Evolutionary conservation across 257 asterid species (phyloP).

Genomic region (Solanum chaucha): DNA sequence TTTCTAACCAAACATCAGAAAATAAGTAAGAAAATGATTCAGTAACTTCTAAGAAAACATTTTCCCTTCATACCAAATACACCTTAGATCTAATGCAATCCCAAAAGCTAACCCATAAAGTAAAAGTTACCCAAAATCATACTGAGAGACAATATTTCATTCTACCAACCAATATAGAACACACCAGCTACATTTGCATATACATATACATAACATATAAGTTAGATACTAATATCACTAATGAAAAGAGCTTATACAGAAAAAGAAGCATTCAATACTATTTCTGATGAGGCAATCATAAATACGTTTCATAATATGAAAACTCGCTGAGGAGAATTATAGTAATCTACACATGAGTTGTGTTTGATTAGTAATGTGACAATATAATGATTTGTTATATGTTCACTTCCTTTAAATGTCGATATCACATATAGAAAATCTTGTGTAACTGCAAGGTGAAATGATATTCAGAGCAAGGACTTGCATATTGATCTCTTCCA

Average conservation of each 20-base stretch:
- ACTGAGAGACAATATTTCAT: too few relatives aligned
- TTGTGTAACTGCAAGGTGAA: background rate
- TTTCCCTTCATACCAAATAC: too few relatives aligned
- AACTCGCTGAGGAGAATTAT: background rate
- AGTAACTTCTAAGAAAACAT: too few relatives aligned
- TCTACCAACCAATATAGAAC: too few relatives aligned
- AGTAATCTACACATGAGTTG: background rate
- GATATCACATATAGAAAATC: background rate
- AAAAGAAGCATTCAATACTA: background rate
- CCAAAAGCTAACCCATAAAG: too few relatives aligned
- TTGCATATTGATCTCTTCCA: slow-evolving; percentile 35
- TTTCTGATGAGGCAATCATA: background rate
- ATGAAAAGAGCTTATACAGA: background rate
- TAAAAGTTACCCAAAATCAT: too few relatives aligned
- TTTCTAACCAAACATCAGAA: too few relatives aligned
- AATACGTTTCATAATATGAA: background rate
- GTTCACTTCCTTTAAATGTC: background rate
- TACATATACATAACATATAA: too few relatives aligned
- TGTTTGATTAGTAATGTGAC: background rate
- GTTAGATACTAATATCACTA: too few relatives aligned
- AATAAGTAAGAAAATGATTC: too few relatives aligned
- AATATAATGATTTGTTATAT: background rate
- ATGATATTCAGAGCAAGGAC: slow-evolving; percentile 29
- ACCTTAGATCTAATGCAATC: too few relatives aligned
- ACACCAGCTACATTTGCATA: too few relatives aligned